Conservation (phyloP, 805 yeast genomes). For the Danielozyma ontarioensis region DNA sequence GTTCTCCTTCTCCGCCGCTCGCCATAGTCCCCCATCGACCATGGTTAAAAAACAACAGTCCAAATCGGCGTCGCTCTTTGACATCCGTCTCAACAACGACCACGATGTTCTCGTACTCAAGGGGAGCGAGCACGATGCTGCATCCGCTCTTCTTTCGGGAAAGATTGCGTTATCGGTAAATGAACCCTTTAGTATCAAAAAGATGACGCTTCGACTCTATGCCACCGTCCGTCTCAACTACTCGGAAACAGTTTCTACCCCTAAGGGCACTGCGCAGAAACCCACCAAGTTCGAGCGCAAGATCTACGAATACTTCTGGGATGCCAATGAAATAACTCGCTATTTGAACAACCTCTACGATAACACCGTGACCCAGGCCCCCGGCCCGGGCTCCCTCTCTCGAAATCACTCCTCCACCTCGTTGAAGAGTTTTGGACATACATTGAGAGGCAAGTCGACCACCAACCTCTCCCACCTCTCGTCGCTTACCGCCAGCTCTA, state of each 20-base stretch:
- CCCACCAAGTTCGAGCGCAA: conserved; percentile 53
- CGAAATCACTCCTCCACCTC: conserved; percentile 41
- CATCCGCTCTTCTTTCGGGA: conserved; percentile 72
- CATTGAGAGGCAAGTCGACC: conserved; percentile 32
- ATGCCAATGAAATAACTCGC: conserved; percentile 51
- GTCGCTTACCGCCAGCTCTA: conserved; percentile 1
- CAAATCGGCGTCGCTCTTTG: conserved; percentile 32
- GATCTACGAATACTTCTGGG: conserved; percentile 78
- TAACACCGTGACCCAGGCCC: conserved; percentile 8
- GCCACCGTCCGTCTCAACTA: conserved; percentile 66
- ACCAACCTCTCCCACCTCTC: conserved; percentile 10
- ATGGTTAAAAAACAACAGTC: conserved; percentile 17
- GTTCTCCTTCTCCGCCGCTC: too few species aligned
- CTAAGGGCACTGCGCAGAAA: conserved; percentile 42
- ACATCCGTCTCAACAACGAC: conserved; percentile 62
- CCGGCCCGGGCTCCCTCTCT: conserved; percentile 8
- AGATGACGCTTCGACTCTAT: conserved; percentile 56
- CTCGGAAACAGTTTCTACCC: conserved; percentile 47
- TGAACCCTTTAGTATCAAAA: conserved; percentile 70
- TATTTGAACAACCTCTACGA: conserved; percentile 28
- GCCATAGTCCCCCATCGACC: neutral
- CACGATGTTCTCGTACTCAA: conserved; percentile 76
- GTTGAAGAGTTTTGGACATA: conserved; percentile 29
- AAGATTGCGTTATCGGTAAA: conserved; percentile 67
- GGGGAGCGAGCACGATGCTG: conserved; percentile 74